Percentiles rank a stretch among this genome's conserved stretches.
These are phyloP conservation scores for Peltaster fructicola DNA, from an alignment of 2,329 filamentous ascomycete genomes.

Conservation along the genomic window DNA sequence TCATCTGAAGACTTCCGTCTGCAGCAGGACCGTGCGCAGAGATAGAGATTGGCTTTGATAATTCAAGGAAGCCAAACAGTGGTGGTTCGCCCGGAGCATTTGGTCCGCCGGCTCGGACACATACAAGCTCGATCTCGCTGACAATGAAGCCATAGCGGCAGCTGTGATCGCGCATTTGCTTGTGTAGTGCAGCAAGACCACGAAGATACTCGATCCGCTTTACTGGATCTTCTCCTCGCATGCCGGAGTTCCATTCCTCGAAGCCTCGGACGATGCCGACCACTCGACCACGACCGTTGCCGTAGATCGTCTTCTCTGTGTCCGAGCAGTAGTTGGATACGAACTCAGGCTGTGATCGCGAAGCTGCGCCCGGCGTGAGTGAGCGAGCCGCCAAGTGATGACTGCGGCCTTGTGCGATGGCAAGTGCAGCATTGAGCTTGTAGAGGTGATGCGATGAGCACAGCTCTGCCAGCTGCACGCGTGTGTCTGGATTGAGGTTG, in stretches of 20 bases:
- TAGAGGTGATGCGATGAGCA: conserved; percentile 65
- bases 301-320: conserved; percentile 29
- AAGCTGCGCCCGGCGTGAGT: conserved; percentile 16
- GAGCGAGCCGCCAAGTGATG: conserved; percentile 38
- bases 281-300: conserved; percentile 39
- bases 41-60: conserved; percentile 40
- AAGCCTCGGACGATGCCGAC: conserved; percentile 82
- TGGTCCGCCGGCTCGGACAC: conserved; percentile 58
- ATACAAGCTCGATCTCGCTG: conserved; percentile 85
- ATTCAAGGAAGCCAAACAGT: conserved; percentile 77
- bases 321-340: conserved; percentile 43
- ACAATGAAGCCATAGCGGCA: conserved; percentile 93
- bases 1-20: conserved; percentile 35
- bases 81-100: conserved; percentile 35
- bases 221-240: conserved; percentile 70
- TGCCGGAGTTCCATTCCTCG: conserved; percentile 87
- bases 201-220: conserved; percentile 80
- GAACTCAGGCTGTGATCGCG: conserved; percentile 44
- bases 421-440: conserved; percentile 71
- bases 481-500: conserved; percentile 49
- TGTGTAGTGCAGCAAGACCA: conserved; percentile 69
- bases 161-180: conserved; percentile 81
- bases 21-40: conserved; percentile 22
- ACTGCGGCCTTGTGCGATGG: conserved; percentile 52
- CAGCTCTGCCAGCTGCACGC: conserved; percentile 56